phyloP scores from a whole-genome alignment of 352 stramenopile genomes.

The Phytophthora megakarya region DNA sequence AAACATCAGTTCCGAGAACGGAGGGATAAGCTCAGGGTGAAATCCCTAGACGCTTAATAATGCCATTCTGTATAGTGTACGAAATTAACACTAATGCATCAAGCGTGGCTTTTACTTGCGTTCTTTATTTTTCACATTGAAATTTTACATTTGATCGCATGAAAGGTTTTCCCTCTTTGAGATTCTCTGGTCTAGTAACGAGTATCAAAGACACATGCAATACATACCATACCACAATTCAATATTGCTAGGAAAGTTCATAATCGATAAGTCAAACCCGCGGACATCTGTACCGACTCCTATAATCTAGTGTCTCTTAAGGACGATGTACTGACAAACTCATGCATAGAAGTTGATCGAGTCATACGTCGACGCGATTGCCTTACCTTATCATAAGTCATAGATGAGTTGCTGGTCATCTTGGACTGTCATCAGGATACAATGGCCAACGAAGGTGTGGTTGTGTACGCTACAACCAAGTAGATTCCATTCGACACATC shows the following conservation, averaged over 20 bases:
- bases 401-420: no score
- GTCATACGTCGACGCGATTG: no score
- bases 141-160: background rate
- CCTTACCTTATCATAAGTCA: no score
- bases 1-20: constrained; percentile 12
- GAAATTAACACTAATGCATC: constrained; percentile 1
- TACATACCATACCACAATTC: background rate
- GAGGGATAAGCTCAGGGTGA: background rate
- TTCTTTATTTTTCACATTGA: constrained; percentile 7
- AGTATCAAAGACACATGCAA: background rate
- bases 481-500: no score
- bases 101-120: background rate
- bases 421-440: no score
- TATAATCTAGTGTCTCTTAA: constrained; percentile 3
- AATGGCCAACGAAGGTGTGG: no score
- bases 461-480: no score
- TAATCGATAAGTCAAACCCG: constrained; percentile 9
- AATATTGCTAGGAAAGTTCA: constrained; percentile 1
- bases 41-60: background rate
- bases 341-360: no score
- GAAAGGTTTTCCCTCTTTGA: constrained; percentile 9
- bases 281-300: constrained; percentile 9
- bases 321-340: background rate
- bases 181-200: constrained; percentile 13
- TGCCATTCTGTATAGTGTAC: background rate